Evolutionary conservation across 192 early-diverging fungal species (phyloP).

Genomic region (Podila minutissima): DNA sequence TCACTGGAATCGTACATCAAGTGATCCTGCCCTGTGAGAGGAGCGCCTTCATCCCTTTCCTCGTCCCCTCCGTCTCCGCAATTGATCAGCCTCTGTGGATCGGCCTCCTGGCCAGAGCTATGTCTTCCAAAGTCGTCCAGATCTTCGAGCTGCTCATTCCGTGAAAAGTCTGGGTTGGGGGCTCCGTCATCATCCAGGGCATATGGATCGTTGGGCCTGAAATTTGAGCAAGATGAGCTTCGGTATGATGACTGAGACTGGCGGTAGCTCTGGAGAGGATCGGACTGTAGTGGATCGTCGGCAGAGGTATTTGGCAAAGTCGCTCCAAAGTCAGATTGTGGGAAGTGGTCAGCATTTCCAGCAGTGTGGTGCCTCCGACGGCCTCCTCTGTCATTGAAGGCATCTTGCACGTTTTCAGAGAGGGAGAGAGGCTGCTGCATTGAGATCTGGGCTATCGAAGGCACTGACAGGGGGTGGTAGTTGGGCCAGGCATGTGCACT

Average conservation of each 20-base stretch:
- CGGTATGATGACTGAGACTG: background rate
- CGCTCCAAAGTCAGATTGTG: background rate
- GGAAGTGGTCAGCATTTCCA: background rate
- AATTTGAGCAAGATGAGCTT: background rate
- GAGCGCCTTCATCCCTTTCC: background rate
- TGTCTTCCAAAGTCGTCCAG: constrained; percentile 12
- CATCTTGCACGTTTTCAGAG: background rate
- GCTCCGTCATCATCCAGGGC: background rate
- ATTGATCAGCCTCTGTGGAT: background rate
- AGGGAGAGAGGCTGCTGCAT: constrained; percentile 1
- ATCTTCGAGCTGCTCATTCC: constrained; percentile 17
- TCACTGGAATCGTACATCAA: background rate
- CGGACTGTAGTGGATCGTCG: background rate
- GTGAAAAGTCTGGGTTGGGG: background rate
- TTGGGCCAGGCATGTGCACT: constrained; percentile 24
- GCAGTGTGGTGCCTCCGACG: constrained; percentile 24
- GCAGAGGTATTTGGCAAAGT: background rate
- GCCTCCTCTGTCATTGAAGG: background rate
- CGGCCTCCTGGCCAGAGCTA: background rate
- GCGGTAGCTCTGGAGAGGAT: background rate
- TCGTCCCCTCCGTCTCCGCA: background rate
- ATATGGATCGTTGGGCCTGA: background rate
- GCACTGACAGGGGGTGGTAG: constrained; percentile 24
- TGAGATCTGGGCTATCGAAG: constrained; percentile 32
- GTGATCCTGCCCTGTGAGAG: background rate